These are phyloP conservation scores for Pulchroboletus neoregius DNA, from an alignment of 1,284 basidiomycete species.

Conservation along the genomic window DNA sequence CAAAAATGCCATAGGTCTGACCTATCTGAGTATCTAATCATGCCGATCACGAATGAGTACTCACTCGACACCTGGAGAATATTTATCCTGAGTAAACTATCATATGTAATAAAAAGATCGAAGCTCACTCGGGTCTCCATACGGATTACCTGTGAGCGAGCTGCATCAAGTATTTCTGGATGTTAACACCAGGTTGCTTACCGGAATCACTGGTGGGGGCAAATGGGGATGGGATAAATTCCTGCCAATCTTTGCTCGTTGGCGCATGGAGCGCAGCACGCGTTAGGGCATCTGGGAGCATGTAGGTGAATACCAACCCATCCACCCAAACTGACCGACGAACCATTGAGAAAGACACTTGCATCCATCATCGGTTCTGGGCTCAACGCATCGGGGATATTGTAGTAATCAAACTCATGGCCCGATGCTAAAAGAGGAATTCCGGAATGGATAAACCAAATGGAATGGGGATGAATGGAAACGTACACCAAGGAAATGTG, in stretches of 20 bases:
- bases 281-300: slow-evolving; percentile 44
- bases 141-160: slow-evolving; percentile 8
- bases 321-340: slow-evolving; percentile 6
- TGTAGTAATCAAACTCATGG: slow-evolving; percentile 43
- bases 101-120: not conserved
- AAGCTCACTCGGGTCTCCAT: slow-evolving; percentile 43
- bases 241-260: slow-evolving; percentile 55
- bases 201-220: slow-evolving; percentile 26
- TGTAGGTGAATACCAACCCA: not conserved
- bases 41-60: slow-evolving; percentile 17
- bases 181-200: slow-evolving; percentile 13
- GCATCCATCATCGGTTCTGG: slow-evolving; percentile 45
- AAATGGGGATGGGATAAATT: slow-evolving; percentile 45
- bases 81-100: not conserved
- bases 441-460: not conserved
- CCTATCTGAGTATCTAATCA: slow-evolving; percentile 6
- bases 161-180: not conserved
- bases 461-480: not conserved
- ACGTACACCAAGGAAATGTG: slow-evolving; percentile 64
- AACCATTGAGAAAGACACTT: slow-evolving; percentile 58
- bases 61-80: slow-evolving; percentile 45
- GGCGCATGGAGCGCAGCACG: slow-evolving; percentile 65
- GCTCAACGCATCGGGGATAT: slow-evolving; percentile 50
- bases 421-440: slow-evolving; percentile 32
- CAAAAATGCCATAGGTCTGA: slow-evolving; percentile 61